Conservation (phyloP, 2,329 filamentous ascomycete genomes). For the Trichoderma gracile region DNA sequence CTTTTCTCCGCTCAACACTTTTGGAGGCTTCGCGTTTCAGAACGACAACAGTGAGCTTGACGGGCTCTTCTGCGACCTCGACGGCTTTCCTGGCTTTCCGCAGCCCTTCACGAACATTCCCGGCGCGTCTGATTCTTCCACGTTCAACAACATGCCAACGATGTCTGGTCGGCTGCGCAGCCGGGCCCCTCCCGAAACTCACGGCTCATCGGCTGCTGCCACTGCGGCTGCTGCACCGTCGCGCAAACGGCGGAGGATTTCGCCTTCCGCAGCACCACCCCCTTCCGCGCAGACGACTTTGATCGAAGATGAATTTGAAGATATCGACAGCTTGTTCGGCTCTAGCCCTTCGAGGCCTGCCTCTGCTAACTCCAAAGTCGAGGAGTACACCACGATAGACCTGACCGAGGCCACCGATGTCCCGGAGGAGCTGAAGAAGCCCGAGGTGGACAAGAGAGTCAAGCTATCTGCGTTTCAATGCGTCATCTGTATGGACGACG, state of each 20-base stretch:
- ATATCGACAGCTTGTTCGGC: constrained; percentile 36
- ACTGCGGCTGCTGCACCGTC: constrained; percentile 5
- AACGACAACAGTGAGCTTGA: constrained; percentile 29
- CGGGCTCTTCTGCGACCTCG: constrained; percentile 34
- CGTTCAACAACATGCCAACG: constrained; percentile 35
- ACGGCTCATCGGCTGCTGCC: not conserved
- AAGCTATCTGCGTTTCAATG: constrained; percentile 62
- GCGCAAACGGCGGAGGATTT: constrained; percentile 35
- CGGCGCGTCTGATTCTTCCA: constrained; percentile 33
- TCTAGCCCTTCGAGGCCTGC: constrained; percentile 28
- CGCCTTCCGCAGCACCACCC: not conserved
- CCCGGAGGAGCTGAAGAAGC: constrained; percentile 46
- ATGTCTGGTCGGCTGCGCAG: constrained; percentile 11
- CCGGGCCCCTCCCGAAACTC: not conserved
- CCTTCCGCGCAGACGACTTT: not conserved
- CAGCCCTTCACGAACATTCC: constrained; percentile 32
- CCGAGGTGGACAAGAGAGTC: constrained; percentile 50
- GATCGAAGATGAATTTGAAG: constrained; percentile 31
- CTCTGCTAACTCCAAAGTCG: constrained; percentile 26
- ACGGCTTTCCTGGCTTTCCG: constrained; percentile 22
- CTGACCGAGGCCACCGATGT: constrained; percentile 46
- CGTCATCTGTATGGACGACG: constrained; percentile 67
- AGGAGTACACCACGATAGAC: constrained; percentile 39
- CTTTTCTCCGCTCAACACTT: not conserved
- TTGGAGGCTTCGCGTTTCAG: not conserved